Conservation (phyloP, 345 rosid genomes). For the Ailanthus altissimus region DNA sequence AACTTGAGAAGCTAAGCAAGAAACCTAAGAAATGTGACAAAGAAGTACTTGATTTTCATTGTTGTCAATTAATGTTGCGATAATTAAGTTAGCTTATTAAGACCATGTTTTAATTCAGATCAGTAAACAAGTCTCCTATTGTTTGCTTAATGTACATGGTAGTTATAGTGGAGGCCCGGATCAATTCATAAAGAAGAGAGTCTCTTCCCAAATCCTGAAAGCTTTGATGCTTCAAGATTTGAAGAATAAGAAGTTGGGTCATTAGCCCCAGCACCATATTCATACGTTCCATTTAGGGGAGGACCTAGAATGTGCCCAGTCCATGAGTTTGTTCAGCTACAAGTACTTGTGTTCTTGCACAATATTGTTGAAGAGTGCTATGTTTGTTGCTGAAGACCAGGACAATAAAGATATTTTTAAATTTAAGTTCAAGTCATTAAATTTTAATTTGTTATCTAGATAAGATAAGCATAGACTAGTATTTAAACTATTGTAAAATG, state of each 20-base stretch:
- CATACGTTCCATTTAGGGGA: constrained; percentile 31
- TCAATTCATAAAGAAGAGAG: constrained; percentile 12
- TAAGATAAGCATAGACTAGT: too few species aligned
- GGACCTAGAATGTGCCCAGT: constrained; percentile 28
- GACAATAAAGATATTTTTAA: too few species aligned
- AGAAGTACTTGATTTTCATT: too few species aligned
- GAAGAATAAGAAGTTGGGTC: constrained; percentile 2
- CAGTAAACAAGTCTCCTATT: background rate
- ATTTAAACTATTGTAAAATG: too few species aligned
- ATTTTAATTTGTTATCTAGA: too few species aligned
- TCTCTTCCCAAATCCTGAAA: constrained; percentile 6
- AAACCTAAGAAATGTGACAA: too few species aligned
- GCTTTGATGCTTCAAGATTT: constrained; percentile 23
- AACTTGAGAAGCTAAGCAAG: too few species aligned
- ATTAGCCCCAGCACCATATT: background rate
- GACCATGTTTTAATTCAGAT: background rate
- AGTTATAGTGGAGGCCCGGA: constrained; percentile 17
- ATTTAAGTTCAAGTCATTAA: too few species aligned
- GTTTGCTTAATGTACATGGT: background rate
- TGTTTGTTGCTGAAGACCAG: too few species aligned
- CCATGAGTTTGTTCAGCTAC: constrained; percentile 17
- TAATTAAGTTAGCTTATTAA: too few species aligned
- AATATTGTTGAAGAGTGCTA: background rate
- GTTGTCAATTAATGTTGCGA: too few species aligned
- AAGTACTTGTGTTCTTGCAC: constrained; percentile 24